phyloP scores from a whole-genome alignment of 208 protist genomes.

The Acanthamoeba quina region DNA sequence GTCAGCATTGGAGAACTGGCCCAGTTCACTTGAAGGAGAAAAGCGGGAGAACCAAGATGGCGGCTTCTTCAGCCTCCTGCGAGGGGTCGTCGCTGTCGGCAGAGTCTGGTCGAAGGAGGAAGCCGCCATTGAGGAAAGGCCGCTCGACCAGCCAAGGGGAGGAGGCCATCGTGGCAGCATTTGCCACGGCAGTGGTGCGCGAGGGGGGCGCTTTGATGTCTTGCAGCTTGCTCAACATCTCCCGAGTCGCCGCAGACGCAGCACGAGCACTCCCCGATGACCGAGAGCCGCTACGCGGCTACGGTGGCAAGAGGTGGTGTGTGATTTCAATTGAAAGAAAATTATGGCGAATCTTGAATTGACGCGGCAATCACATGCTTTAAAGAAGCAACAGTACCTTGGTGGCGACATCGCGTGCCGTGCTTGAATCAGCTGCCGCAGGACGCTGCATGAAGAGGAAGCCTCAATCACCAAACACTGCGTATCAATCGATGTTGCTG shows the following conservation, averaged over 20 bases:
- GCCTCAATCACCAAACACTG: neutral
- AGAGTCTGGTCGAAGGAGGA: neutral
- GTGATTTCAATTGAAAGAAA: no score
- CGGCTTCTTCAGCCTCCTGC: neutral
- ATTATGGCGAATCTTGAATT: no score
- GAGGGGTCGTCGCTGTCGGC: neutral
- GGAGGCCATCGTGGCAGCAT: neutral
- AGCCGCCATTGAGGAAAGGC: neutral
- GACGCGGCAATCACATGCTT: neutral
- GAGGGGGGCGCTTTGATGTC: constrained; percentile 9
- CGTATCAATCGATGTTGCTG: no score
- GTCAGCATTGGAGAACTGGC: neutral
- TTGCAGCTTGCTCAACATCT: constrained; percentile 19
- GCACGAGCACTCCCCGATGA: neutral
- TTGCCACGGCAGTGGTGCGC: neutral
- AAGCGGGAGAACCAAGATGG: neutral
- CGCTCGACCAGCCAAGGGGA: constrained; percentile 21
- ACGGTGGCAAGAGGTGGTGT: neutral
- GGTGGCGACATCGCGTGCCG: neutral
- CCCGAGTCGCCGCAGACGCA: neutral
- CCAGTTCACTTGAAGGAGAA: neutral
- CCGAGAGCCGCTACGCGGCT: neutral
- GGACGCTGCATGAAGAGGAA: neutral
- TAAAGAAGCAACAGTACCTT: neutral
- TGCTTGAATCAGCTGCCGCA: neutral